Conservation (phyloP, 352 stramenopile species). For the Pythium periplocum region DNA sequence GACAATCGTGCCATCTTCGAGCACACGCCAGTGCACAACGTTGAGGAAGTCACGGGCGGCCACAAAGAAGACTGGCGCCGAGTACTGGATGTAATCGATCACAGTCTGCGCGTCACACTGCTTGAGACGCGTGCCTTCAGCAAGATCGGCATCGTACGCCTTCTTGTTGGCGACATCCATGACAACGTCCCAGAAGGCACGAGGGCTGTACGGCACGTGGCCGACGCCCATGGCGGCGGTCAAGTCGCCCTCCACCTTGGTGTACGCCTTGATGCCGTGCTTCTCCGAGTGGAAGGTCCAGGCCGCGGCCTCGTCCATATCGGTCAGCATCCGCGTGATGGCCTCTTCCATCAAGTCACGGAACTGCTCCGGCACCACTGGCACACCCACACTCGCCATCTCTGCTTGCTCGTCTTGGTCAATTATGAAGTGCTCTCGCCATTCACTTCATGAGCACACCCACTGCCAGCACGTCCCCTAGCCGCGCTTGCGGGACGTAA, state of each 20-base stretch:
- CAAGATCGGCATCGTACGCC: conserved; percentile 51
- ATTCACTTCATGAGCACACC: too few relatives aligned
- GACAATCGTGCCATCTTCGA: conserved; percentile 51
- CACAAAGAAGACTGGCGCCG: conserved; percentile 56
- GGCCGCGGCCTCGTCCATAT: conserved; percentile 43
- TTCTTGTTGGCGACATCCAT: conserved; percentile 41
- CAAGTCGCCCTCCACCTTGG: conserved; percentile 55
- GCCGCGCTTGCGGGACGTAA: too few relatives aligned
- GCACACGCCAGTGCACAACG: conserved; percentile 59
- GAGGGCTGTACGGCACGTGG: conserved; percentile 45
- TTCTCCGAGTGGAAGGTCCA: conserved; percentile 70
- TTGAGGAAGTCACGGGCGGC: conserved; percentile 69
- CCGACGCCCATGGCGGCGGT: conserved; percentile 50
- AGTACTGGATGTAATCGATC: conserved; percentile 75
- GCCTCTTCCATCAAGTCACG: conserved; percentile 45
- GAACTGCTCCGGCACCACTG: conserved; percentile 40
- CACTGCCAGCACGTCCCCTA: too few relatives aligned
- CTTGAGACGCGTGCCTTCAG: conserved; percentile 32
- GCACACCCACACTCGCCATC: conserved; percentile 30
- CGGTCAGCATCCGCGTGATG: conserved; percentile 43
- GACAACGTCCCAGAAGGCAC: conserved; percentile 42
- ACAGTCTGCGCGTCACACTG: conserved; percentile 49
- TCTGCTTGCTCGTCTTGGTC: conserved; percentile 1
- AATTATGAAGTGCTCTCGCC: not conserved
- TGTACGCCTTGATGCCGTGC: conserved; percentile 58